phyloP scores from a whole-genome alignment of 495 filamentous ascomycete genomes.

The Penicillium parvum region DNA sequence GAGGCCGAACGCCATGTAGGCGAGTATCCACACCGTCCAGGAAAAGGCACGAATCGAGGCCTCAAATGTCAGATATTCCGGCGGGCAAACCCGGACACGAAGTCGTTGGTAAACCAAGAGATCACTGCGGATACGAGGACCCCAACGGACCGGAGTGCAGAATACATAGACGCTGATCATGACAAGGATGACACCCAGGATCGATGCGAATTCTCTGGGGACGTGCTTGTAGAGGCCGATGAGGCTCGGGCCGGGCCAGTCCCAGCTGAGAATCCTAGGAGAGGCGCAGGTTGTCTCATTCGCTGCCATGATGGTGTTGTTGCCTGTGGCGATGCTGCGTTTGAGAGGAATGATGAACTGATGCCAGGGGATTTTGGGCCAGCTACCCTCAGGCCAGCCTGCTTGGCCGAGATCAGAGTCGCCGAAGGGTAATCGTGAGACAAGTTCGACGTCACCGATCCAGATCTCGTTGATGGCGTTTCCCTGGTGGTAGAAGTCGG shows the following conservation, averaged over 20 bases:
- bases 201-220: too few species aligned
- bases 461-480: conserved; percentile 41
- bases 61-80: not conserved
- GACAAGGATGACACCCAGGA: not conserved
- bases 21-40: not conserved
- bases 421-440: conserved; percentile 37
- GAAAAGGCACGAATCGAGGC: not conserved
- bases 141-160: too few species aligned
- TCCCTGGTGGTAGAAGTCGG: conserved; percentile 29
- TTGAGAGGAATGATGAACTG: conserved; percentile 41
- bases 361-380: conserved; percentile 40
- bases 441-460: conserved; percentile 31
- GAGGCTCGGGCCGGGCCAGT: too few species aligned
- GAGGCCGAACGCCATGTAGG: not conserved
- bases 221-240: too few species aligned
- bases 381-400: conserved; percentile 25
- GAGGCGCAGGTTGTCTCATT: not conserved
- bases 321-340: conserved; percentile 10
- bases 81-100: not conserved
- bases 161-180: too few species aligned
- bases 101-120: too few species aligned
- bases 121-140: too few species aligned
- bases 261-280: not conserved
- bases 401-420: conserved; percentile 35
- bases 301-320: not conserved